phyloP scores from a whole-genome alignment of 2,329 filamentous ascomycete species.

The Xylaria digitata region DNA sequence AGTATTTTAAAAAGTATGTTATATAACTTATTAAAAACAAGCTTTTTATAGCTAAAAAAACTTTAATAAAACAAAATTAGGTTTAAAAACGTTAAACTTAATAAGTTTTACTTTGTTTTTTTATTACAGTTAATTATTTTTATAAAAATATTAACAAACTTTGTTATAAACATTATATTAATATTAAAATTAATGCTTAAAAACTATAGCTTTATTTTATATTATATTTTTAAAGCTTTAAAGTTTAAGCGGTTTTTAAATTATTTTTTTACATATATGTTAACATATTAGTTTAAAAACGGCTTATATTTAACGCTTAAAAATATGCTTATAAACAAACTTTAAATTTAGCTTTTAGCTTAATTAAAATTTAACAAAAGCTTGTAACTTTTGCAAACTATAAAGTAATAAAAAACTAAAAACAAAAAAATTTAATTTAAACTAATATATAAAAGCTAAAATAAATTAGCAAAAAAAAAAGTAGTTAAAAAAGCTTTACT shows the following conservation, averaged over 20 bases:
- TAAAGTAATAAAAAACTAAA: slow-evolving; percentile 12
- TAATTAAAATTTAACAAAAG: slow-evolving; percentile 5
- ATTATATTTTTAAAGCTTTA: slow-evolving; percentile 1
- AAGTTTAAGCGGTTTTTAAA: background rate
- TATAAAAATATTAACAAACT: slow-evolving; percentile 7
- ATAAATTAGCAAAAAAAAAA: slow-evolving; percentile 5
- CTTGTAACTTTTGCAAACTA: slow-evolving; percentile 7
- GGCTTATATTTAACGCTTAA: slow-evolving; percentile 2
- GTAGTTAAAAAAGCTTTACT: background rate
- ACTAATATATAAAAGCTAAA: slow-evolving; percentile 14
- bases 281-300: slow-evolving; percentile 6
- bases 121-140: too few species aligned
- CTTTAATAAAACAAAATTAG: slow-evolving; percentile 11
- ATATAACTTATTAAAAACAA: slow-evolving; percentile 14
- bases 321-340: slow-evolving; percentile 13
- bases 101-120: background rate
- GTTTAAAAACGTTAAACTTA: slow-evolving; percentile 6
- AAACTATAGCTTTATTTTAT: slow-evolving; percentile 9
- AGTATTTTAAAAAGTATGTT: slow-evolving; percentile 23
- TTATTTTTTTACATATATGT: slow-evolving; percentile 7
- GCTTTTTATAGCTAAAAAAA: slow-evolving; percentile 19
- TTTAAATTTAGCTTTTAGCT: slow-evolving; percentile 12
- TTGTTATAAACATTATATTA: slow-evolving; percentile 2
- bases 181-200: slow-evolving; percentile 9
- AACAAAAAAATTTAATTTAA: slow-evolving; percentile 2